A percentile compares a stretch with the other conserved stretches of the same genome.
phyloP scores from a whole-genome alignment of 257 asterid genomes.

The Solanum corneliomulleri region DNA sequence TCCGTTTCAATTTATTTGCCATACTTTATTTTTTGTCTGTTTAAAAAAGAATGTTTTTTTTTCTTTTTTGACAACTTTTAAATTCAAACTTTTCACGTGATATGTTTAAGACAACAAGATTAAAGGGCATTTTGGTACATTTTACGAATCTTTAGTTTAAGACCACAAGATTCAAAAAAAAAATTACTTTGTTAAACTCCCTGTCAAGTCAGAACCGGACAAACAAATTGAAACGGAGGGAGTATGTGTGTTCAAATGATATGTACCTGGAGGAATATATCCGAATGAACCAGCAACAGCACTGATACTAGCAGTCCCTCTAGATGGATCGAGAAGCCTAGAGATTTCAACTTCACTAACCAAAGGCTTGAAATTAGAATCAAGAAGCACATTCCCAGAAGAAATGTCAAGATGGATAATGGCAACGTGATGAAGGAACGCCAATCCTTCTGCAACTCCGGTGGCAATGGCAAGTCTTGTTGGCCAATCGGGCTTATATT shows the following conservation, averaged over 20 bases:
- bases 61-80: background rate
- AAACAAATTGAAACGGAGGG: background rate
- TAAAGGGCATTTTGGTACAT: background rate
- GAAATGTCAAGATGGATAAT: conserved; percentile 91
- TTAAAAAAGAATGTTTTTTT: background rate
- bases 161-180: background rate
- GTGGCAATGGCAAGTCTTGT: conserved; percentile 69
- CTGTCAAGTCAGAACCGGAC: background rate
- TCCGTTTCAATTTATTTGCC: background rate
- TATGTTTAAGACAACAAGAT: background rate
- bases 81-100: background rate
- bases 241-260: background rate
- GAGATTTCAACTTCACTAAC: conserved; percentile 92
- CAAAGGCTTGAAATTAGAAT: conserved; percentile 60
- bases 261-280: conserved; percentile 93
- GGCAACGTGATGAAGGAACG: conserved; percentile 81
- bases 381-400: conserved; percentile 75
- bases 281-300: conserved; percentile 99
- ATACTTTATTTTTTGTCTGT: background rate
- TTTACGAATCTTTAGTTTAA: background rate
- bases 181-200: no score
- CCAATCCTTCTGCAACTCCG: conserved; percentile 91
- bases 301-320: conserved; percentile 96
- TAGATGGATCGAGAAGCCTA: conserved; percentile 83
- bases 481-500: conserved; percentile 76